Evolutionary conservation across 345 rosid genomes (phyloP), one percentile per base, ranked within the genome.

Genomic region (Hibiscus mutabilis): DNA sequence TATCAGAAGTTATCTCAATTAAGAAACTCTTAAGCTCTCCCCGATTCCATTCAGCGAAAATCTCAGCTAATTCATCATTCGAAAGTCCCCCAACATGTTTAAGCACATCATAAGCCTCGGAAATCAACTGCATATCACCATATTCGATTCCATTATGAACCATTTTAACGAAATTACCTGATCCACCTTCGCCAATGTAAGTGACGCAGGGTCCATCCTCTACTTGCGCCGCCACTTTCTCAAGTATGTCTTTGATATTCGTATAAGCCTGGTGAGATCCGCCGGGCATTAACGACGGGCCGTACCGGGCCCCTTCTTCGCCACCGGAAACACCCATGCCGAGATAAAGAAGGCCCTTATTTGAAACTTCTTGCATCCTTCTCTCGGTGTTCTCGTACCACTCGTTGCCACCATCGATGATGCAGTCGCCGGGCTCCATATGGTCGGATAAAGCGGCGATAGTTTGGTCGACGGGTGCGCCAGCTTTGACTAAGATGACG

Each of bases 301-400:
- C 97, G 11, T 86, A 25, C 10, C 98, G 87, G 2, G 98, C 98
- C 4, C 98, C 98, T 58, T 94, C 99, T 72, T 95, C 97, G 25
- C 97, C 97, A 3, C 99, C 97, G 27, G 97, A 90, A 49, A 94
- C 98, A 40, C 97, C 98, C 98, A 94, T 94, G 1, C 97, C 97
- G 59, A 94, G 81, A 75, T 94, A 94, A 25, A 91, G 87, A 15
- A 91, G 61, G 0, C 95, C 93, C 70, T 83, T 87, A 8, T 78
- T 46, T 59, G 79, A 51, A 14, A 79, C 95, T 56, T 94, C 91
- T 0, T 79, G 58, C 79, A 94, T 88, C 16, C 97, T 86, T 18
- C 98, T 82, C 79, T 94, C 98, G 6, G 98, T 94, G 83, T 92
- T 94, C 71, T 74, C 84, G 67, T 91, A 94, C 97, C 98, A 91